Conservation (phyloP, 176 grass and related monocot species). For the Musa troglodytarum region DNA sequence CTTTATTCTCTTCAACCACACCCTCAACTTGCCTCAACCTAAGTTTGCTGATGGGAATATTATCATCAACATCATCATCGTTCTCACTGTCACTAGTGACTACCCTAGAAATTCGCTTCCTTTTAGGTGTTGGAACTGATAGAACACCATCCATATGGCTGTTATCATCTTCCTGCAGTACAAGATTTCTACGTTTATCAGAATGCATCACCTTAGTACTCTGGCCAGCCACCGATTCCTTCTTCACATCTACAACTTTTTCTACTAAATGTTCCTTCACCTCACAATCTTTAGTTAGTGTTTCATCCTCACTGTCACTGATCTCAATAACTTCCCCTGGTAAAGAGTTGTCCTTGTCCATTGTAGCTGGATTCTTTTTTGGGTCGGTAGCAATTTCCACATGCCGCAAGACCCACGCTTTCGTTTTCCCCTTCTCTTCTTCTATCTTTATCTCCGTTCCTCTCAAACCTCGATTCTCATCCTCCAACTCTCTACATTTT, state of each 20-base stretch:
- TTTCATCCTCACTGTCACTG: slow-evolving; percentile 24
- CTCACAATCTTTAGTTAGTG: not conserved
- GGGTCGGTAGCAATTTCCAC: not conserved
- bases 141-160: not conserved
- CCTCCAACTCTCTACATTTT: not conserved
- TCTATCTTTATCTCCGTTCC: not conserved
- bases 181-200: not conserved
- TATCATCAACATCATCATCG: slow-evolving; percentile 11
- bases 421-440: not conserved
- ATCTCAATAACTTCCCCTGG: slow-evolving; percentile 20
- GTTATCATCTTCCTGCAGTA: not conserved
- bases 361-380: not conserved
- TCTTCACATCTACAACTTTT: not conserved
- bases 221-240: slow-evolving; percentile 22
- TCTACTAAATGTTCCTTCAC: slow-evolving; percentile 20
- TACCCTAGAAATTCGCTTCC: not conserved
- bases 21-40: not conserved
- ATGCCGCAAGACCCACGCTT: not conserved
- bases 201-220: not conserved
- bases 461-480: not conserved
- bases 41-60: slow-evolving; percentile 27
- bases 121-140: not conserved
- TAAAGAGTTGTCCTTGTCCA: not conserved
- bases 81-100: slow-evolving; percentile 36
- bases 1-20: too few species aligned